Evolutionary conservation across 169 alveolate genomes (phyloP), one percentile per base, ranked within the genome.

Genomic region (Cystoisospora suis): DNA sequence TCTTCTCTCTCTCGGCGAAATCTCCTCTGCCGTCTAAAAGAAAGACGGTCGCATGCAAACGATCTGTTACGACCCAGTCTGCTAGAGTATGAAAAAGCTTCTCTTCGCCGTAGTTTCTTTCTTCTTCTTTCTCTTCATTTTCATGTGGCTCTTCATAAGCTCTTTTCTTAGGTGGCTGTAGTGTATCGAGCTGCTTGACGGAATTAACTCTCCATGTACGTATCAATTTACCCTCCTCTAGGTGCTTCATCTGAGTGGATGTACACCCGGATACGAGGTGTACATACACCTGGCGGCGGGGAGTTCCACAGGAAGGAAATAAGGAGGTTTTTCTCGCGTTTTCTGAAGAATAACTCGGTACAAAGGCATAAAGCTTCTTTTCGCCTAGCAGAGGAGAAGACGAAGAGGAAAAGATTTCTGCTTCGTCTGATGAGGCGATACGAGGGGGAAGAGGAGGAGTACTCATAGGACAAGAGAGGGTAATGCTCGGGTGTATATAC

Each of bases 281-380:
- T 72, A 72, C 83, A 56, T 72, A 72, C 83, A 72, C 83, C 83
- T 56, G 83, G 83, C 81, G 81, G 53, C 83, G 83, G 40, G 61
- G 61, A 49, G 61, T 12, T 20, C 61, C 61, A 49, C n/a, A 9
- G 61, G 61, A 49, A 12, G 61, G 20, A 49, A 20, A 9, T 49
- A 20, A 49, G 61, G n/a, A n/a, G n/a, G n/a, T n/a, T n/a, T n/a
- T n/a, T n/a, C n/a, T n/a, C n/a, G n/a, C n/a, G n/a, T n/a, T n/a
- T n/a, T n/a, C n/a, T n/a, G n/a, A n/a, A n/a, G n/a, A n/a, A n/a
- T n/a, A n/a, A n/a, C n/a, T n/a, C n/a, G n/a, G n/a, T n/a, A n/a
- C n/a, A n/a, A n/a, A n/a, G n/a, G n/a, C n/a, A n/a, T n/a, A n/a
- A n/a, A n/a, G n/a, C n/a, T n/a, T n/a, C n/a, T n/a, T n/a, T n/a